Conservation (phyloP, 495 filamentous ascomycete species). For the Hyaloscypha hepaticicola region DNA sequence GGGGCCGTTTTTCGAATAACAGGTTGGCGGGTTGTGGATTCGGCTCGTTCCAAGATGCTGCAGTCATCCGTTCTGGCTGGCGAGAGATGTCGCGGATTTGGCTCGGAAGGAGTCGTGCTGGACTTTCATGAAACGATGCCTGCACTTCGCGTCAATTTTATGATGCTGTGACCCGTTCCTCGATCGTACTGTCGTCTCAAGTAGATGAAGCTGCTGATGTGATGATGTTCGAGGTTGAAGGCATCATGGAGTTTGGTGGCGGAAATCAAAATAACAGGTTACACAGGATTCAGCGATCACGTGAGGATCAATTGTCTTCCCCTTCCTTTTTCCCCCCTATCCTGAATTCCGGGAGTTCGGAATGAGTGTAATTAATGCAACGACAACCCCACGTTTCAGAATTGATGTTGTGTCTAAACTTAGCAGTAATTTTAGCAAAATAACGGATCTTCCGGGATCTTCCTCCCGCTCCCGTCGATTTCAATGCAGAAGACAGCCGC, state of each 20-base stretch:
- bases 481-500: too few relatives aligned
- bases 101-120: background rate
- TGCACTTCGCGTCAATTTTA: background rate
- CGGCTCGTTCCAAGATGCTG: background rate
- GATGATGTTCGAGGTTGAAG: background rate
- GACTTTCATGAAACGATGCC: background rate
- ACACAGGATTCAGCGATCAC: too few relatives aligned
- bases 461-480: too few relatives aligned
- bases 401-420: background rate
- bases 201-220: background rate
- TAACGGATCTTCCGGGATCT: background rate
- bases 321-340: background rate
- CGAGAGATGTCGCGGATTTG: background rate
- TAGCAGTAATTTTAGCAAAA: background rate
- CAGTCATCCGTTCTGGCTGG: background rate
- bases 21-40: background rate
- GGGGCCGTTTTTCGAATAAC: background rate
- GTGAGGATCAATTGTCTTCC: background rate
- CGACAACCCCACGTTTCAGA: background rate
- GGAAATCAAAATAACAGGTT: too few relatives aligned
- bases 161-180: background rate
- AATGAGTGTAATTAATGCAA: background rate
- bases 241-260: background rate
- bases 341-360: background rate
- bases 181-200: background rate